Evolutionary conservation across 495 filamentous ascomycete species (phyloP), one percentile per base, ranked within the genome.

Genomic region (Lophium mytilinum): DNA sequence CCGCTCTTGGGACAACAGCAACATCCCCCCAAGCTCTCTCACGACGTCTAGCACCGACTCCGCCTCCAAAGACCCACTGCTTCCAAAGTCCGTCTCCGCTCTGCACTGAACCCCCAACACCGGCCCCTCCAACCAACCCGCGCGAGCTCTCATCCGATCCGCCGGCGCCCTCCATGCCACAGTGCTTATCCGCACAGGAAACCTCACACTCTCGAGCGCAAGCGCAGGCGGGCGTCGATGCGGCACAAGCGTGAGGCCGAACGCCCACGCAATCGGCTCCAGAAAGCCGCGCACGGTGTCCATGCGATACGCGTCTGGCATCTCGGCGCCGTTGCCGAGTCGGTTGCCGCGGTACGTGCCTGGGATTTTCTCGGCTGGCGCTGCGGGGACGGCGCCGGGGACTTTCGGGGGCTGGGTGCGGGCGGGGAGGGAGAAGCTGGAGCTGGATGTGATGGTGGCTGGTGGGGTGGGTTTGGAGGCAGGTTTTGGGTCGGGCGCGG

Each of bases 1-100:
- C 33, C 90, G 82, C 67, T 94, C 88, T 71, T 96, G 90, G 0
- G 89, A 90, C 9, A 89, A 78, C 37, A 90, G 74, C 8, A 95
- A 75, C 61, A 89, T 80, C 10, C 80, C 81, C 10, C 87, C 79
- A 1, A 92, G 71, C 63, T 96, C 90, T 14, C 86, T 78, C 17
- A 85, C 76, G 8, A 76, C 68, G 19, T 87, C 80, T 17, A 64
- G 53, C 19, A 64, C 35, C 15, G 52, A 56, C 21, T 60, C 55
- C 70, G 9, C 85, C 73, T 21, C 64, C 57, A 5, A 57, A 49
- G 67, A 52, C 1, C 56, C 60, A 11, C 36, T 53, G 9, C 50
- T 43, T 11, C 74, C 74, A 63, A 85, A 84, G 15, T 69, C 54
- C 55, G 78, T 76, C 69, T 89, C 72, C 66, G 79, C 53, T 60